Conservation (phyloP, 192 early-diverging fungal genomes). For the Coemansia sp. region DNA sequence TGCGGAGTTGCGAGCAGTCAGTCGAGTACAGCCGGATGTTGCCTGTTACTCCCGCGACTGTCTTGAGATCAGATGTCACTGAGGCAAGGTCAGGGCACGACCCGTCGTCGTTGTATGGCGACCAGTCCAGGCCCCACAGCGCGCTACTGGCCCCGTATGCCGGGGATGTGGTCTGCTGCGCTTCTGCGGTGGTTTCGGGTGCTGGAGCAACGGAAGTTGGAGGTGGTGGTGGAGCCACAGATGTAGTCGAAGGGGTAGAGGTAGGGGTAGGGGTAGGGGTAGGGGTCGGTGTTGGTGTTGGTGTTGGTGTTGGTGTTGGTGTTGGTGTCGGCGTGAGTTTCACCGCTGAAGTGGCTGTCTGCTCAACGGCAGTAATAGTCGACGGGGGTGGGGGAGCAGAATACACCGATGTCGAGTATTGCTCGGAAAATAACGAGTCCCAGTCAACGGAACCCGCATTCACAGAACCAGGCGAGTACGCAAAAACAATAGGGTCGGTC, state of each 20-base stretch:
- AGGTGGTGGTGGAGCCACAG: too few species aligned
- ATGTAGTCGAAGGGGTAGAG: neutral
- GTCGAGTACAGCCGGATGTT: slow-evolving; percentile 54
- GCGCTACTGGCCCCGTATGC: neutral
- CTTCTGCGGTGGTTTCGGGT: too few species aligned
- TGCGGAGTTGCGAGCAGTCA: slow-evolving; percentile 49
- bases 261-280: slow-evolving; percentile 1
- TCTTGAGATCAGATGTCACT: slow-evolving; percentile 33
- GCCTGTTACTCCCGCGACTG: slow-evolving; percentile 25
- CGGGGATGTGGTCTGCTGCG: neutral
- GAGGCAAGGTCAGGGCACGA: slow-evolving; percentile 39
- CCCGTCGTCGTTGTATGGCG: slow-evolving; percentile 50
- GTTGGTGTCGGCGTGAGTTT: neutral
- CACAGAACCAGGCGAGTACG: neutral
- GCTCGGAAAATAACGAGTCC: slow-evolving; percentile 21
- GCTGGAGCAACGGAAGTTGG: too few species aligned
- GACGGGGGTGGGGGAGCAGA: neutral
- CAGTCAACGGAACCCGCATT: slow-evolving; percentile 25
- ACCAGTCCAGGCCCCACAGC: slow-evolving; percentile 50
- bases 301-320: slow-evolving; percentile 1
- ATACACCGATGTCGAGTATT: neutral
- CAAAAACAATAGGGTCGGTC: neutral
- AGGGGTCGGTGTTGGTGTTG: neutral
- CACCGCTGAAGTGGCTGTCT: neutral
- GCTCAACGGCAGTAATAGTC: neutral